These are phyloP conservation scores for Botrytis medusae DNA, from an alignment of 2,329 filamentous ascomycete species.

Conservation along the genomic window DNA sequence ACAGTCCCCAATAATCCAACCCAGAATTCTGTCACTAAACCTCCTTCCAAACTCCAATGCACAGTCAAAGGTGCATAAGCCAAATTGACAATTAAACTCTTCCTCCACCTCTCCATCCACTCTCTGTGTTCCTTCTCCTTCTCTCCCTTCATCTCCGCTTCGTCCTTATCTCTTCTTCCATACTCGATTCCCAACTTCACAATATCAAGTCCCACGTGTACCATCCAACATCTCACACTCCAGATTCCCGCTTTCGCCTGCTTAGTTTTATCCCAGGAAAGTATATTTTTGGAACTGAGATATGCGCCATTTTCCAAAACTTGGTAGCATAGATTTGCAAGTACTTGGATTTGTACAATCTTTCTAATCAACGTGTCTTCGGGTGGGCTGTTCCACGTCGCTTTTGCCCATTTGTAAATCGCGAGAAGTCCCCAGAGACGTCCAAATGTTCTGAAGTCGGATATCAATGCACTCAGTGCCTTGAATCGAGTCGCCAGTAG, in stretches of 20 bases:
- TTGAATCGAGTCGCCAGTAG: constrained; percentile 53
- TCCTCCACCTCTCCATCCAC: constrained; percentile 54
- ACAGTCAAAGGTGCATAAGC: constrained; percentile 80
- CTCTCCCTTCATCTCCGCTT: constrained; percentile 34
- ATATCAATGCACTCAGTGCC: constrained; percentile 63
- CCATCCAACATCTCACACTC: constrained; percentile 79
- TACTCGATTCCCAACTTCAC: constrained; percentile 52
- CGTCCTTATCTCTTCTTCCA: constrained; percentile 37
- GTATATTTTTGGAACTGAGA: constrained; percentile 69
- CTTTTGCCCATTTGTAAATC: constrained; percentile 66
- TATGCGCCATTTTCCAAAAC: constrained; percentile 80
- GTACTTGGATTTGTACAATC: constrained; percentile 68
- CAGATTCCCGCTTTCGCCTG: constrained; percentile 64
- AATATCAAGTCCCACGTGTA: constrained; percentile 75
- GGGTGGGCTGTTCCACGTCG: constrained; percentile 41
- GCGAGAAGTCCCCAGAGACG: constrained; percentile 76
- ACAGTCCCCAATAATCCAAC: constrained; percentile 58
- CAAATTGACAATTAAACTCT: constrained; percentile 65
- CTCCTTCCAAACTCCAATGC: constrained; percentile 76
- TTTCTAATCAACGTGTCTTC: constrained; percentile 47
- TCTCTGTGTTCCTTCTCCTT: constrained; percentile 40
- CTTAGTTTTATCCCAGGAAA: constrained; percentile 57
- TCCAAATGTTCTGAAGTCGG: constrained; percentile 69
- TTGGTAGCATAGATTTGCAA: constrained; percentile 70
- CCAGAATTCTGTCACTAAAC: constrained; percentile 58